Evolutionary conservation across 768 basidiomycete genomes (phyloP).

Genomic region (Hydnomerulius pinastri): DNA sequence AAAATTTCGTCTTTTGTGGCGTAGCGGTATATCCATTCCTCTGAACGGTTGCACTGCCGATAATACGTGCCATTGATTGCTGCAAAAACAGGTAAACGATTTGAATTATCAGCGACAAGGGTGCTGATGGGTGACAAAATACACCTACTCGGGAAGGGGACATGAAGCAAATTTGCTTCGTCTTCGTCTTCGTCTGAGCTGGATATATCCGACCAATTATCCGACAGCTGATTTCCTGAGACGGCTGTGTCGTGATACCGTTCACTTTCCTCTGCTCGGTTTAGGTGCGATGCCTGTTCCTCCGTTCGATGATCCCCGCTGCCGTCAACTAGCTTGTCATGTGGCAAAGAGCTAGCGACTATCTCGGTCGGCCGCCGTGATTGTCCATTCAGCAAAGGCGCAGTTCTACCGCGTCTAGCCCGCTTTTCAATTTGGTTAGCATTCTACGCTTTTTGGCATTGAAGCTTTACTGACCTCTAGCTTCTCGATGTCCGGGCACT

Average conservation of each 20-base stretch:
- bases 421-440: conserved; percentile 22
- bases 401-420: conserved; percentile 3
- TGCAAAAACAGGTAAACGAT: conserved; percentile 4
- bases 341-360: background rate
- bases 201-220: conserved; percentile 5
- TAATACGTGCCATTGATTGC: conserved; percentile 25
- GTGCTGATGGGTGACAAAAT: background rate
- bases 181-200: conserved; percentile 23
- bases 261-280: conserved; percentile 1
- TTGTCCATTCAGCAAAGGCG: background rate
- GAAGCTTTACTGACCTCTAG: conserved; percentile 25
- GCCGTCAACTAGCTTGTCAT: background rate
- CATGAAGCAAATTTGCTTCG: conserved; percentile 8
- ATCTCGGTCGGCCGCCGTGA: conserved; percentile 4
- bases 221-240: background rate
- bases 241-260: background rate
- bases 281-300: background rate
- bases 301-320: background rate
- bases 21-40: conserved; percentile 33
- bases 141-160: conserved; percentile 30
- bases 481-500: conserved; percentile 27
- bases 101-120: conserved; percentile 4
- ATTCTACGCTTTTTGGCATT: background rate
- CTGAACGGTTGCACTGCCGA: conserved; percentile 4
- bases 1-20: conserved; percentile 31